Conservation (phyloP, 371 early-diverging fungal genomes). For the Syncephalastrum contaminatum region DNA sequence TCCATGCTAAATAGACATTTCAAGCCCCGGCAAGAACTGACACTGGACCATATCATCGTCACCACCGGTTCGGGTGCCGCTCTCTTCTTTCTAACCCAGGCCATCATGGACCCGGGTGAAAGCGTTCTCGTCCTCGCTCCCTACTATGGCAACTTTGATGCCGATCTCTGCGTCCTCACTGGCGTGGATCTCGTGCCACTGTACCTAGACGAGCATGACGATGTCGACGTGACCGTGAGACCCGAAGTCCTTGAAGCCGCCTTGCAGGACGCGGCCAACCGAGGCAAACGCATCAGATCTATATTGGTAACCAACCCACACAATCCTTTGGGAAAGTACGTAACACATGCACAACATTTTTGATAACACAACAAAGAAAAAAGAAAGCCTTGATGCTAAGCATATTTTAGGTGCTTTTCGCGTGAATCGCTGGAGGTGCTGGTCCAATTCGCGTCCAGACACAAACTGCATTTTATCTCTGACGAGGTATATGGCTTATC, state of each 20-base stretch:
- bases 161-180: constrained; percentile 55
- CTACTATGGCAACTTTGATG: constrained; percentile 73
- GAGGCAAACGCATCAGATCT: constrained; percentile 47
- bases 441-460: constrained; percentile 58
- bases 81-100: constrained; percentile 58
- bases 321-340: constrained; percentile 62
- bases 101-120: constrained; percentile 71
- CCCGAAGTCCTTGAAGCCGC: constrained; percentile 40
- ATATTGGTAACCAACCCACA: constrained; percentile 69
- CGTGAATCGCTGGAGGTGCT: constrained; percentile 51
- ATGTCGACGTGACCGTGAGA: constrained; percentile 21
- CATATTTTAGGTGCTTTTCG: constrained; percentile 45
- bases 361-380: not conserved
- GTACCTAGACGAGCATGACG: constrained; percentile 20
- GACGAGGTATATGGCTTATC: constrained; percentile 87
- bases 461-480: constrained; percentile 67
- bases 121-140: constrained; percentile 71
- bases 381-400: not conserved
- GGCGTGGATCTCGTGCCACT: constrained; percentile 51
- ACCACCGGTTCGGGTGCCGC: constrained; percentile 72
- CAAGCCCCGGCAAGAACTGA: constrained; percentile 40
- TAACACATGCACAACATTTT: not conserved
- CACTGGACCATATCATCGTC: constrained; percentile 51
- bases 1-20: constrained; percentile 63
- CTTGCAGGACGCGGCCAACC: constrained; percentile 24